Evolutionary conservation across 768 basidiomycete species (phyloP).

Genomic region (Termitomyces sp.): DNA sequence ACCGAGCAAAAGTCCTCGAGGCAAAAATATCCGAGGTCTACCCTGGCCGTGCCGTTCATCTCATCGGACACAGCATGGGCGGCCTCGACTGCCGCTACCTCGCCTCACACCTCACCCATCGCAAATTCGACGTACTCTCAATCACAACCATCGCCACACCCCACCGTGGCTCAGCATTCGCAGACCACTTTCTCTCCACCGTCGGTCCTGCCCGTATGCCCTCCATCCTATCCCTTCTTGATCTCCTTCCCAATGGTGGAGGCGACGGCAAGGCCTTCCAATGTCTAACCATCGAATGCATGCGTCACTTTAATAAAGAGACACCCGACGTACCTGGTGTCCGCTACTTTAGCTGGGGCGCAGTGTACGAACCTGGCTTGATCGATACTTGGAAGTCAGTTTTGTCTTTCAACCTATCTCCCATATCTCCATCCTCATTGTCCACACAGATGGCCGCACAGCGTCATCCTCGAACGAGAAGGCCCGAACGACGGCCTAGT

Average conservation of each 20-base stretch:
- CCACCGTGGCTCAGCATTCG: constrained; percentile 90
- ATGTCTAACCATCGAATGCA: constrained; percentile 76
- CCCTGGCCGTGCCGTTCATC: constrained; percentile 79
- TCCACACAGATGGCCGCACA: constrained; percentile 55
- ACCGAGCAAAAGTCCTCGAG: constrained; percentile 89
- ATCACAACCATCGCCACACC: constrained; percentile 95
- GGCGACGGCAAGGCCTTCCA: constrained; percentile 96
- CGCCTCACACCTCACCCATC: constrained; percentile 68
- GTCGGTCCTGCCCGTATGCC: constrained; percentile 66
- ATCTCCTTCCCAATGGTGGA: constrained; percentile 84
- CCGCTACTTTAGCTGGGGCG: constrained; percentile 95
- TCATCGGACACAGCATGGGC: constrained; percentile 86
- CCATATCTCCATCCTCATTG: not conserved
- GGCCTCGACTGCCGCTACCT: constrained; percentile 93
- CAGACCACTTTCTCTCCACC: constrained; percentile 79
- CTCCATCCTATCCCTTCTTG: constrained; percentile 66
- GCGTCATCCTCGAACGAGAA: constrained; percentile 78
- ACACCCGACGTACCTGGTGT: constrained; percentile 77
- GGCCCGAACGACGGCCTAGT: constrained; percentile 96
- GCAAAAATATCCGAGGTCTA: constrained; percentile 73
- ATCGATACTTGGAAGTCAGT: constrained; percentile 83
- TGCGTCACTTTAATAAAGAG: constrained; percentile 84
- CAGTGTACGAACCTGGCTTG: constrained; percentile 80
- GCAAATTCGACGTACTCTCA: constrained; percentile 75
- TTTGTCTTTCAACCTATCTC: constrained; percentile 6